These are phyloP conservation scores for Didymella exigua DNA, from an alignment of 2,329 filamentous ascomycete species.

Conservation along the genomic window DNA sequence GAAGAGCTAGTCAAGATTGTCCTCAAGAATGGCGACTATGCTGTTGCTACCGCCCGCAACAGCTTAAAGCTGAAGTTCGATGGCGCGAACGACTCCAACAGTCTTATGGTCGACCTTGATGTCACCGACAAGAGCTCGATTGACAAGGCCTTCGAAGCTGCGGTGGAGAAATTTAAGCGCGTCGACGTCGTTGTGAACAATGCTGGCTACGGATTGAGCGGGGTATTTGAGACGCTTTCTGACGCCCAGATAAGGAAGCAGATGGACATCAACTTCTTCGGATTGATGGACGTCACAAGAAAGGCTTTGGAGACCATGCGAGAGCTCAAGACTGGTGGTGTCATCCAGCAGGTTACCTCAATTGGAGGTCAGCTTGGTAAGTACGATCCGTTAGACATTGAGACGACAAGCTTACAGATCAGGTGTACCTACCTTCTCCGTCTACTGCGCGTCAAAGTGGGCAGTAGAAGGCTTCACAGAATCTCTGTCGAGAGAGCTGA, in stretches of 20 bases:
- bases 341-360: slow-evolving; percentile 62
- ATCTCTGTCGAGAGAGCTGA: slow-evolving; percentile 50
- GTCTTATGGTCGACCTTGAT: slow-evolving; percentile 58
- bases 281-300: slow-evolving; percentile 60
- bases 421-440: slow-evolving; percentile 27
- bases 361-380: slow-evolving; percentile 56
- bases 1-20: slow-evolving; percentile 52
- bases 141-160: slow-evolving; percentile 53
- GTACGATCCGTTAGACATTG: background rate
- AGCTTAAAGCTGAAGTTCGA: slow-evolving; percentile 50
- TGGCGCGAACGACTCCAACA: slow-evolving; percentile 54
- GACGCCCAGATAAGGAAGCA: slow-evolving; percentile 58
- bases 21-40: slow-evolving; percentile 52
- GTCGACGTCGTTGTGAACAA: slow-evolving; percentile 68
- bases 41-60: slow-evolving; percentile 55
- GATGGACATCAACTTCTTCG: slow-evolving; percentile 66
- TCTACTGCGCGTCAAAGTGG: slow-evolving; percentile 53
- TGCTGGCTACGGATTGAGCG: slow-evolving; percentile 62
- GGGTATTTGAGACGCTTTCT: slow-evolving; percentile 59
- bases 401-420: background rate
- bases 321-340: slow-evolving; percentile 57
- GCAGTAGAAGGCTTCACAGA: slow-evolving; percentile 58
- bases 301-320: slow-evolving; percentile 53
- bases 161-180: slow-evolving; percentile 57
- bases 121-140: slow-evolving; percentile 57